phyloP scores from a whole-genome alignment of 345 rosid genomes.

The Eucalyptus regnans region DNA sequence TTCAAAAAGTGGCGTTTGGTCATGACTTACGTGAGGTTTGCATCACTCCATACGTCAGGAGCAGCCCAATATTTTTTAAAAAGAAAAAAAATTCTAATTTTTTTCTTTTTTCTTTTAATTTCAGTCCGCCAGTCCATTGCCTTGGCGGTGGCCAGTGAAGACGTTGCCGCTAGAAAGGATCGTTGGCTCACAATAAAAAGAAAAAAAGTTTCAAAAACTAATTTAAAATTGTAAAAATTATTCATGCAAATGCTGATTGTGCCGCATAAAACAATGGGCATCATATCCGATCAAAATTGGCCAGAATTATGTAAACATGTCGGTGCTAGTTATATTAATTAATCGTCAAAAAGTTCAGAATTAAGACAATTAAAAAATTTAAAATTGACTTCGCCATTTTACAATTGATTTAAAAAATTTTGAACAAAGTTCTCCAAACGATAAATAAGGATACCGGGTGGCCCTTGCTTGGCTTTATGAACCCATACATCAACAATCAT shows the following conservation, averaged over 20 bases:
- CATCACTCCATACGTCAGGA: background rate
- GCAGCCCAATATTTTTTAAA: background rate
- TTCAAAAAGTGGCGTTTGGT: background rate
- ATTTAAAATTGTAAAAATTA: rapidly evolving
- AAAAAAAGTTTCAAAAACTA: background rate
- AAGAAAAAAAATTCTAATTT: too few species aligned
- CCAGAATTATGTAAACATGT: background rate
- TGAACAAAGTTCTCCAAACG: too few species aligned
- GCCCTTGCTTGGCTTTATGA: background rate
- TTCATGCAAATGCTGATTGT: rapidly evolving
- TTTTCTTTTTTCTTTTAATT: too few species aligned
- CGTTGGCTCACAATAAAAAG: background rate
- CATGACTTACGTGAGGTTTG: background rate
- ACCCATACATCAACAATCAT: background rate
- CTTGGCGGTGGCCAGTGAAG: background rate
- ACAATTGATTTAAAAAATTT: rapidly evolving
- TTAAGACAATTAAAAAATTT: background rate
- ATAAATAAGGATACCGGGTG: too few species aligned
- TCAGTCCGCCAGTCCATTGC: background rate
- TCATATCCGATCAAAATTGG: background rate
- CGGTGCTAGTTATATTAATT: rapidly evolving
- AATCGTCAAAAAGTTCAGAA: rapidly evolving
- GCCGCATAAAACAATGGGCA: rapidly evolving
- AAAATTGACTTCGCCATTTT: background rate
- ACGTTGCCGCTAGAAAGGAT: background rate